These are phyloP conservation scores for Pilobolus umbonatus DNA, from an alignment of 192 early-diverging fungal species.

Conservation along the genomic window DNA sequence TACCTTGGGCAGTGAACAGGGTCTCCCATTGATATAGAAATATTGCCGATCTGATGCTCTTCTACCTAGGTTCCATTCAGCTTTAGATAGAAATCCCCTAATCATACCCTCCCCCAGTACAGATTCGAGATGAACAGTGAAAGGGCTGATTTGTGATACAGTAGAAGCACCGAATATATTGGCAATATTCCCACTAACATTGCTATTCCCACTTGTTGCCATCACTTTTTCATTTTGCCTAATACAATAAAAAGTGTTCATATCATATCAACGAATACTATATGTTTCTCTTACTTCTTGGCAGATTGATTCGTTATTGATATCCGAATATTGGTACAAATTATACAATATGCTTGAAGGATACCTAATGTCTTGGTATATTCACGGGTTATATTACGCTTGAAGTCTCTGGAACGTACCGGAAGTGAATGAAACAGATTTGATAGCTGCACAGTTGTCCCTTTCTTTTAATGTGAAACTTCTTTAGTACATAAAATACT, in stretches of 20 bases:
- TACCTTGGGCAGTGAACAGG: conserved; percentile 79
- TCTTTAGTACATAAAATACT: background rate
- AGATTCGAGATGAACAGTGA: conserved; percentile 20
- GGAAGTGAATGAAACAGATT: conserved; percentile 82
- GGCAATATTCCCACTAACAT: conserved; percentile 62
- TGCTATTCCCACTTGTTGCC: conserved; percentile 56
- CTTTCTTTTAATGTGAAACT: conserved; percentile 30
- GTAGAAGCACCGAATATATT: conserved; percentile 72
- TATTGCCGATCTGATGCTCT: conserved; percentile 81
- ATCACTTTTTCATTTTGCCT: conserved; percentile 48
- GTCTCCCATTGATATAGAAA: conserved; percentile 85
- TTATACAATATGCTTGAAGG: conserved; percentile 82
- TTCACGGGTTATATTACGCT: conserved; percentile 76
- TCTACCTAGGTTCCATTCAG: conserved; percentile 62
- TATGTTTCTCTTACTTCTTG: conserved; percentile 42
- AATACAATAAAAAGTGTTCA: conserved; percentile 1
- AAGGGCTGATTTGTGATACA: conserved; percentile 39
- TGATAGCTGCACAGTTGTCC: conserved; percentile 75
- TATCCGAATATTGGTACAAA: conserved; percentile 64
- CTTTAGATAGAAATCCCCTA: conserved; percentile 41
- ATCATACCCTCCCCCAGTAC: background rate
- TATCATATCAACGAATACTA: background rate
- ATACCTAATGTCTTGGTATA: conserved; percentile 70
- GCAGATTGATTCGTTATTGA: conserved; percentile 53
- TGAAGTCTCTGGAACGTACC: conserved; percentile 82